Evolutionary conservation across 441 rosid genomes (phyloP), one percentile per base, ranked within the genome.

Genomic region (Breynia disticha): DNA sequence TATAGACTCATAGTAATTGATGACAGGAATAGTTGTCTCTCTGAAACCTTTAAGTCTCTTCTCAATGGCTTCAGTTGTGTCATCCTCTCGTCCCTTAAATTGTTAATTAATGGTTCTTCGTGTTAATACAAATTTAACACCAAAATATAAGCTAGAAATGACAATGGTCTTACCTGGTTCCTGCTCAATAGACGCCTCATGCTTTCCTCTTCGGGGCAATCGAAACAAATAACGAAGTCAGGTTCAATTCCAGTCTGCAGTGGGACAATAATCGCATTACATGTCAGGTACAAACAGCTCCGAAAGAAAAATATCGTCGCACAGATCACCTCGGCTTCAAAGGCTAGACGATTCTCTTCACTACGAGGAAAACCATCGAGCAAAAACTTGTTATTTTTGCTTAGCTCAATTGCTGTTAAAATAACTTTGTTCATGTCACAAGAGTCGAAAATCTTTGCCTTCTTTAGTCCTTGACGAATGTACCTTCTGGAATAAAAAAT

Each of bases 331-430:
- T 28, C 80, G 60, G 56, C 67, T 72, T 84, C 86, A 61, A 84
- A 82, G 54, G 77, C 83, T 2, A 79, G 81, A 45, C 80, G 84
- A 56, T 82, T 84, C 52, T 84, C 94, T 69, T 84, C 83, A 50
- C 82, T 84, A 14, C 84, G 78, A 60, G 93, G 93, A 52, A 84
- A 84, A 18, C 89, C 93, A 78, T 84, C 89, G 51, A 84, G 79
- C 12, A 84, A 79, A 53, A 84, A 81, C 66, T 78, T 84, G 67
- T 73, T 73, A 41, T 76, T 78, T 15, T 69, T 81, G 61, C 53
- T 64, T 67, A 73, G 78, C 52, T 63, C 67, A 61, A 78, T 75
- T 48, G 86, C 86, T 54, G 70, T 72, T 50, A 76, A 72, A 56
- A 84, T 79, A 60, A 82, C 84, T 60, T 76, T 73, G 17, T 7